Base-by-base conservation (phyloP, 257 asterid species). In the Rehmannia glutinosa region DNA sequence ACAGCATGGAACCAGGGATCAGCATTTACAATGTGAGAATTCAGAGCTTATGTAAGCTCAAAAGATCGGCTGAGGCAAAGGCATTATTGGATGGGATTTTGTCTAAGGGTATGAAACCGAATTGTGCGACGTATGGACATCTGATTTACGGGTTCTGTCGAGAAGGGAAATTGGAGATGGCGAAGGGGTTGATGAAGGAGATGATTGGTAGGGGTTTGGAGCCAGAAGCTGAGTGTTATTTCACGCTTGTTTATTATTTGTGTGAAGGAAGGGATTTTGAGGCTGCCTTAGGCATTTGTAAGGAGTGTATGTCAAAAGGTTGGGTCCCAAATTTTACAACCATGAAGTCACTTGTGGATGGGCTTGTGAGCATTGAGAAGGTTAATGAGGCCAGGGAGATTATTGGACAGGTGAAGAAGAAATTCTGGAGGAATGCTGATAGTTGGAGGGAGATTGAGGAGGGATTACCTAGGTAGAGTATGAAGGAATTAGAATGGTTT, bases 281-380 rank as follows among this genome's bases (percentile, higher is more conserved):
- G 80, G 75, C 81, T 32, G 97, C 97, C 0, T 33, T 84, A 45
- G 64, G 54, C 16, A 42, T 84, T 2, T 85, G 82, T 32, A 78
- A 73, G 56, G 88, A 74, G 32, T 75, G 86, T 62, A 84, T 88
- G 81, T 66, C 43, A 1, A 81, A 71, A 72, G 87, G 85, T 8
- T 86, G 97, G 96, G 79, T 88, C 13, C 99, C 97, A 0, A 86
- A 82, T 76, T 46, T 85, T 63, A 35, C 91, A 0, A 83, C 84
- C 33, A 86, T 85, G 97, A 88, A 64, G 75, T 41, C 68, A 43
- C 99, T 93, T n/a, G 97, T 91, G 23, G 74, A 80, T 46, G 96
- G 97, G 32, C 72, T 94, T 33, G 86, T 73, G 64, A 78, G 85
- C 71, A 80, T 77, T 50, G 80, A 72, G 6, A 91, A 78, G 71